Base-by-base conservation (phyloP, 371 early-diverging fungal genomes). In the Thermomucor indicae-seudaticae region DNA sequence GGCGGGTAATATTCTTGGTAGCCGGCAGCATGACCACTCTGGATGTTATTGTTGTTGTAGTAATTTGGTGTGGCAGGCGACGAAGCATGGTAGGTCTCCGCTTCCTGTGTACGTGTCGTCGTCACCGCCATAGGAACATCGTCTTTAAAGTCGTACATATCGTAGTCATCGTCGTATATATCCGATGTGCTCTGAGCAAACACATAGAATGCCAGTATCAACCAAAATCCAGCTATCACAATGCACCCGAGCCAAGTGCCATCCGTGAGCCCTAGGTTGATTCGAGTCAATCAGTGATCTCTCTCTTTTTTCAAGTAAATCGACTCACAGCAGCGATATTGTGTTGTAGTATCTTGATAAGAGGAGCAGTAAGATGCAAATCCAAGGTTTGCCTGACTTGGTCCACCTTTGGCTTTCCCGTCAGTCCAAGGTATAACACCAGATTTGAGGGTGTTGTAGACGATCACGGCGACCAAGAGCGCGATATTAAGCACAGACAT, bases 251-350 rank as follows among this genome's bases (percentile, higher is more conserved):
- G 31, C 61, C 61, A 61, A n/a, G 30, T 29, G 22, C 61, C 61
- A 28, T 61, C 55, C 17, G 56, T 55, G 22, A 61, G 50, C 61
- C 61, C 61, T 61, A 46, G n/a, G 40, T n/a, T 3, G 31, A 43
- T 2, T n/a, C n/a, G n/a, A 24, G 24, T 12, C 4, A 17, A 19
- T 4, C 20, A 25, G 3, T 24, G 12, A 25, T 22, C 16, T 19
- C 1, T 6, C 3, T n/a, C 2, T 20, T n/a, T 0, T 24, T 22
- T 14, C 3, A 2, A 10, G n/a, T 8, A 32, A 19, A 34, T 24
- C n/a, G 27, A 55, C 61, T 72, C 58, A 72, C 73, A 74, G 43
- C 75, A 74, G 29, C 75, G 57, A 17, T 43, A 43, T 22, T 32
- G 28, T 24, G 45, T 41, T 25, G 40, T 30, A 17, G 35, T 27